Percentiles rank a stretch among this genome's conserved stretches.
These are phyloP conservation scores for Saccharomycopsis crataegensis DNA, from an alignment of 1,139 yeast genomes.

Conservation along the genomic window DNA sequence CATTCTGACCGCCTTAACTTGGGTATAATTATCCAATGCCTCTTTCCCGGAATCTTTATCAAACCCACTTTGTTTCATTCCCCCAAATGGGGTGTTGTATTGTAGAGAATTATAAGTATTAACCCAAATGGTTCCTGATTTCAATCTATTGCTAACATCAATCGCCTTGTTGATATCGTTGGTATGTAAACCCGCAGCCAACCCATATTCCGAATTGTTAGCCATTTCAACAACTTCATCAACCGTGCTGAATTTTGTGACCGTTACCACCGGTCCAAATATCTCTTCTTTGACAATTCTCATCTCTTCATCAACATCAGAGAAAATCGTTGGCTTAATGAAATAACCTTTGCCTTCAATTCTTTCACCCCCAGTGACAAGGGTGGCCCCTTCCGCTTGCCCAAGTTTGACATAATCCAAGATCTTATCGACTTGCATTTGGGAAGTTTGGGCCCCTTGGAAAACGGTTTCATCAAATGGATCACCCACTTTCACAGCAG, in stretches of 20 bases:
- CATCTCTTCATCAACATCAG: constrained; percentile 56
- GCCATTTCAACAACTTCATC: constrained; percentile 50
- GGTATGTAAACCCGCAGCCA: constrained; percentile 60
- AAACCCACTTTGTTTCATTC: constrained; percentile 56
- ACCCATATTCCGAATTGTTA: constrained; percentile 51
- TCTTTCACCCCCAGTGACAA: constrained; percentile 55
- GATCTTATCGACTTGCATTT: constrained; percentile 47
- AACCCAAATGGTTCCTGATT: constrained; percentile 52
- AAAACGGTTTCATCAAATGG: constrained; percentile 50
- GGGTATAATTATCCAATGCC: constrained; percentile 53
- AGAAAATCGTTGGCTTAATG: constrained; percentile 62
- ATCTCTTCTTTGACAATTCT: constrained; percentile 62
- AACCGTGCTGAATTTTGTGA: constrained; percentile 44
- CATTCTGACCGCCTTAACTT: constrained; percentile 51
- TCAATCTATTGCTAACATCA: constrained; percentile 42
- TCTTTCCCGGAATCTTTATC: constrained; percentile 65
- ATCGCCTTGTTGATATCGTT: constrained; percentile 37
- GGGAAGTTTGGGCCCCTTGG: constrained; percentile 60
- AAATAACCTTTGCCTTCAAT: constrained; percentile 52
- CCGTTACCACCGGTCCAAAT: constrained; percentile 57
- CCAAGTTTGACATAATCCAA: constrained; percentile 50
- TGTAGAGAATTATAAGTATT: constrained; percentile 56
- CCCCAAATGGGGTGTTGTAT: constrained; percentile 43
- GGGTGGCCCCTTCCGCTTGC: constrained; percentile 50
- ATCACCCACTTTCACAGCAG: constrained; percentile 43